Base-by-base conservation (phyloP, 108 stramenopile species). In the Fistulifera solaris region DNA sequence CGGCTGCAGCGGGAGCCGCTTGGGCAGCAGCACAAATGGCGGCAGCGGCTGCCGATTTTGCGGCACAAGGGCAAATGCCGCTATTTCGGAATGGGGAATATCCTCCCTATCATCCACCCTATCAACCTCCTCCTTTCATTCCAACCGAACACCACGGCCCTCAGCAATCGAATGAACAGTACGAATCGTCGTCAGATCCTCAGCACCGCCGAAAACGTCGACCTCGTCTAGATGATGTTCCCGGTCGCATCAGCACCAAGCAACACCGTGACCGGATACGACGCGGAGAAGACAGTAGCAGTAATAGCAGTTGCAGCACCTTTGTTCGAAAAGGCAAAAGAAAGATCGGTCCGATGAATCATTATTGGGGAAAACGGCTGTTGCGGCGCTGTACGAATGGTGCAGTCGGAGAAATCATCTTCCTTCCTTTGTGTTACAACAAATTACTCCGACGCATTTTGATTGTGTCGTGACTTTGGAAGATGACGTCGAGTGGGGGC, bases 1-100 rank as follows among this genome's bases (percentile, higher is more conserved):
- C 73, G 52, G 87, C 87, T 23, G 88, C 88, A n/a, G 84, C 84
- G 17, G 82, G 75, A 19, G 88, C 88, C 3, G 84, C 88, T 17
- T 78, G 66, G 69, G 82, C 77, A 25, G 82, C 84, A 2, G 87
- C 87, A 1, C 78, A 70, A 54, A 77, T 84, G 58, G 81, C 82
- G 0, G 63, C 62, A 27, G 61, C 64, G n/a, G 63, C 64, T 38
- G 64, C 73, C 10, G 54, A 56, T 13, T 62, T 40, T 42, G 47
- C 46, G 31, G 23, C 27, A 23, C 39, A 6, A 62, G 54, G 0
- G 40, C 27, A 16, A 35, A n/a, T 47, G 8, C 27, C 27, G 11
- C 52, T 11, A 52, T 22, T 38, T 19, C 15, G 22, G n/a, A n/a
- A n/a, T 50, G 38, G 43, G 24, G 18, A 40, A 38, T 19, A 40